Conservation (phyloP, 306 rosid genomes). For the Begonia masoniana region DNA sequence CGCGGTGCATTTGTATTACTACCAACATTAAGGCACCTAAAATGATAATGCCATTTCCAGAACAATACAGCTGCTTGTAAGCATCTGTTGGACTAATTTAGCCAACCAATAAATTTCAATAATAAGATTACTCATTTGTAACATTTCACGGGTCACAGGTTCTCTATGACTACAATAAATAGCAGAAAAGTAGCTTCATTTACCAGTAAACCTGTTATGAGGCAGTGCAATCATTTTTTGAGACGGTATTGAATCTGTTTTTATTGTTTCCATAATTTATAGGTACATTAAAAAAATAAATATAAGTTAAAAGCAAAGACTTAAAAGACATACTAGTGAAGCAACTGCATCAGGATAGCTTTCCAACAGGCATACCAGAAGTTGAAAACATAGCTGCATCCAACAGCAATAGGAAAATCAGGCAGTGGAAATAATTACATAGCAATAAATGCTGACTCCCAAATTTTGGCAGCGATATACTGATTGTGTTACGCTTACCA, state of each 20-base stretch:
- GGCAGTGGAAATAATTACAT: background rate
- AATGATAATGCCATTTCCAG: too few species aligned
- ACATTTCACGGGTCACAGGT: too few species aligned
- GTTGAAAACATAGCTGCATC: slow-evolving; percentile 85
- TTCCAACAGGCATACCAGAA: slow-evolving; percentile 59
- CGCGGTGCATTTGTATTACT: too few species aligned
- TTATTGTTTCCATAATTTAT: slow-evolving; percentile 3
- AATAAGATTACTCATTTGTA: too few species aligned
- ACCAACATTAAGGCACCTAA: too few species aligned
- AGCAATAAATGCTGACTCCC: background rate
- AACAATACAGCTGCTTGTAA: too few species aligned
- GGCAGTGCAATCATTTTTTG: background rate
- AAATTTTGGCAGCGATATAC: too few species aligned
- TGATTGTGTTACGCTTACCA: slow-evolving; percentile 25
- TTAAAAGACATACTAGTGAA: slow-evolving; percentile 45
- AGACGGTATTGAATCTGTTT: slow-evolving; percentile 1
- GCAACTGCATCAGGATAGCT: slow-evolving; percentile 39
- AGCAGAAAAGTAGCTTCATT: too few species aligned
- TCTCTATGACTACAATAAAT: too few species aligned
- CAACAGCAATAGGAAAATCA: background rate
- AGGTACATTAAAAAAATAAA: slow-evolving; percentile 1
- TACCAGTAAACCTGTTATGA: too few species aligned
- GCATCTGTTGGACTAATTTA: too few species aligned
- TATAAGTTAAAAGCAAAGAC: slow-evolving; percentile 12
- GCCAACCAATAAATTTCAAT: too few species aligned